Percentiles rank a stretch among this genome's conserved stretches.
phyloP scores from a whole-genome alignment of 371 early-diverging fungal species.

The Neoconidiobolus thromboides region DNA sequence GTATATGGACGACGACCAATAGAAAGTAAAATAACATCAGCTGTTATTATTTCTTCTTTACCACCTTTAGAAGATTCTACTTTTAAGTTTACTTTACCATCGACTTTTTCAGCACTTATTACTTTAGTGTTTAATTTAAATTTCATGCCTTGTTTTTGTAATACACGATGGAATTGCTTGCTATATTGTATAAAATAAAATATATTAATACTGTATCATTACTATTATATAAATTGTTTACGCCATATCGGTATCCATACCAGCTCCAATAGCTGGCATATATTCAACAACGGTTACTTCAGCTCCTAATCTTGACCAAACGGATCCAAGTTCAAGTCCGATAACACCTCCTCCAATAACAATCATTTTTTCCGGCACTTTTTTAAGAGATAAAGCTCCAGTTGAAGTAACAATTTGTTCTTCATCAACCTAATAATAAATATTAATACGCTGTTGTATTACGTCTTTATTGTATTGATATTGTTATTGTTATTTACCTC shows the following conservation, averaged over 20 bases:
- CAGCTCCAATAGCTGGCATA: slow-evolving; percentile 82
- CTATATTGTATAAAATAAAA: no score
- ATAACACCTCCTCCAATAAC: slow-evolving; percentile 98
- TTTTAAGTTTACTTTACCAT: slow-evolving; percentile 73
- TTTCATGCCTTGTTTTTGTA: slow-evolving; percentile 91
- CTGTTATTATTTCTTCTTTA: slow-evolving; percentile 55
- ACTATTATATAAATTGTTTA: slow-evolving; percentile 19
- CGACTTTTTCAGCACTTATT: slow-evolving; percentile 53
- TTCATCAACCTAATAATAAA: slow-evolving; percentile 50
- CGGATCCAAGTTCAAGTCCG: slow-evolving; percentile 95
- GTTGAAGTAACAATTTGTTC: slow-evolving; percentile 91
- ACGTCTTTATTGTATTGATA: neutral
- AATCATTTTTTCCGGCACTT: slow-evolving; percentile 93
- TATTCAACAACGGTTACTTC: slow-evolving; percentile 95
- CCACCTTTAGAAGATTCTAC: slow-evolving; percentile 81
- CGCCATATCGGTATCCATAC: slow-evolving; percentile 90
- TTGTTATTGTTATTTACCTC: slow-evolving; percentile 19
- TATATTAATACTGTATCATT: no score
- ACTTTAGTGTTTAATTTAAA: slow-evolving; percentile 97
- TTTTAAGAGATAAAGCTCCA: slow-evolving; percentile 80
- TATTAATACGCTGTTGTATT: neutral
- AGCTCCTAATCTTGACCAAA: slow-evolving; percentile 89
- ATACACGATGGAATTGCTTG: slow-evolving; percentile 55
- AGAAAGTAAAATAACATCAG: slow-evolving; percentile 82
- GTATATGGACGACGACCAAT: slow-evolving; percentile 94